These are phyloP conservation scores for Cystofilobasidium bisporidii DNA, from an alignment of 768 basidiomycete genomes.

Conservation along the genomic window DNA sequence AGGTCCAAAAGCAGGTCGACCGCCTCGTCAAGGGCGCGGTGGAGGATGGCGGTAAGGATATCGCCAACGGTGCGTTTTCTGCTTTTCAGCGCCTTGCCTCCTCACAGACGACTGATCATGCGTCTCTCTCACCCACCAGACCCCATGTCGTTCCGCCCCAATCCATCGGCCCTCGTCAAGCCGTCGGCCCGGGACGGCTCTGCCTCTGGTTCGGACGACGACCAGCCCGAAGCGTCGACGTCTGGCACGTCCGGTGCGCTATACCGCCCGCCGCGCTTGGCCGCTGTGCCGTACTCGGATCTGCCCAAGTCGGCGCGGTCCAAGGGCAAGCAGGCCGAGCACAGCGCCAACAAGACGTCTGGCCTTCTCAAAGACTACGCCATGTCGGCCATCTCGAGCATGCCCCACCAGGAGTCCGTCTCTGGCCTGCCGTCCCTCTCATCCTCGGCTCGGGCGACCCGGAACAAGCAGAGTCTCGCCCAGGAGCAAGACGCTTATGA, in stretches of 20 bases:
- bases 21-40: slow-evolving; percentile 68
- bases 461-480: slow-evolving; percentile 19
- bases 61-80: slow-evolving; percentile 33
- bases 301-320: neutral
- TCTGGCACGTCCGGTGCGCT: slow-evolving; percentile 45
- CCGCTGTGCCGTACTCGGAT: slow-evolving; percentile 25
- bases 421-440: slow-evolving; percentile 22
- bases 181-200: slow-evolving; percentile 30
- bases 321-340: slow-evolving; percentile 7
- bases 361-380: slow-evolving; percentile 27
- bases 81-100: neutral
- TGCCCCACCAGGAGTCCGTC: slow-evolving; percentile 21
- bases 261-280: slow-evolving; percentile 46
- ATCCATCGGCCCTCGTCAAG: slow-evolving; percentile 60
- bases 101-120: too few species aligned
- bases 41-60: slow-evolving; percentile 44
- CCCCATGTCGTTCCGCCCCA: slow-evolving; percentile 83
- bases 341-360: slow-evolving; percentile 10
- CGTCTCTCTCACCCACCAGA: slow-evolving; percentile 46
- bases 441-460: slow-evolving; percentile 1
- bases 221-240: slow-evolving; percentile 33
- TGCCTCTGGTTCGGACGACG: slow-evolving; percentile 40
- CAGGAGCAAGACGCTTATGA: slow-evolving; percentile 27
- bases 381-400: slow-evolving; percentile 17
- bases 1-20: slow-evolving; percentile 91